Conservation (phyloP, 768 basidiomycete species). For the Suillus subluteus region DNA sequence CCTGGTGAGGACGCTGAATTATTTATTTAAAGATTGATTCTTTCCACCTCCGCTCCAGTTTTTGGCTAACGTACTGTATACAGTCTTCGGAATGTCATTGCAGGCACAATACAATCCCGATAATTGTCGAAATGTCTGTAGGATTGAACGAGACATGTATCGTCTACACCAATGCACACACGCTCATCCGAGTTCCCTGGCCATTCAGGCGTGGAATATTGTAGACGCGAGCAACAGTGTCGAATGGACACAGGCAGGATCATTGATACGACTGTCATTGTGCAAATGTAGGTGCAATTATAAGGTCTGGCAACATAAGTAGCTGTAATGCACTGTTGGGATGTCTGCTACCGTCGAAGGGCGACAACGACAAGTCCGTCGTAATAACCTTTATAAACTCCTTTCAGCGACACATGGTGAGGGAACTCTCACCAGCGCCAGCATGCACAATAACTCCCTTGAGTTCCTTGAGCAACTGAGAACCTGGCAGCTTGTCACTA, state of each 20-base stretch:
- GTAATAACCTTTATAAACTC: slow-evolving; percentile 19
- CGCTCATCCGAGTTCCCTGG: not conserved
- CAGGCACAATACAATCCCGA: not conserved
- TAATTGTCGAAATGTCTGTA: too few relatives aligned
- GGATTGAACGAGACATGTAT: too few relatives aligned
- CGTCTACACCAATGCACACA: not conserved
- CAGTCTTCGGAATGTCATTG: not conserved
- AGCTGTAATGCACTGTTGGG: not conserved
- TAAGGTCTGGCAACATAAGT: not conserved
- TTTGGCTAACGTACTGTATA: not conserved
- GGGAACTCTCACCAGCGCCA: slow-evolving; percentile 24
- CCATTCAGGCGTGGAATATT: not conserved
- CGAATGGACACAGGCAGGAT: not conserved
- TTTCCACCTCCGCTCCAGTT: too few relatives aligned
- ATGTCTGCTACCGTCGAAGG: slow-evolving; percentile 8
- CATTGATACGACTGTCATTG: not conserved
- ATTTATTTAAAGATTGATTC: too few relatives aligned
- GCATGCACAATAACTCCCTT: slow-evolving; percentile 11
- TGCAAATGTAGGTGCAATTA: not conserved
- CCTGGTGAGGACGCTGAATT: too few relatives aligned
- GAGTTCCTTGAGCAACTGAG: slow-evolving; percentile 5
- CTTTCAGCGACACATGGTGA: slow-evolving; percentile 14
- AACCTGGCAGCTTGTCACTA: not conserved
- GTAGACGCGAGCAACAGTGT: not conserved
- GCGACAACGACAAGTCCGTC: slow-evolving; percentile 10